phyloP scores from a whole-genome alignment of 73 alveolate genomes.

The Paramecium sonneborni region DNA sequence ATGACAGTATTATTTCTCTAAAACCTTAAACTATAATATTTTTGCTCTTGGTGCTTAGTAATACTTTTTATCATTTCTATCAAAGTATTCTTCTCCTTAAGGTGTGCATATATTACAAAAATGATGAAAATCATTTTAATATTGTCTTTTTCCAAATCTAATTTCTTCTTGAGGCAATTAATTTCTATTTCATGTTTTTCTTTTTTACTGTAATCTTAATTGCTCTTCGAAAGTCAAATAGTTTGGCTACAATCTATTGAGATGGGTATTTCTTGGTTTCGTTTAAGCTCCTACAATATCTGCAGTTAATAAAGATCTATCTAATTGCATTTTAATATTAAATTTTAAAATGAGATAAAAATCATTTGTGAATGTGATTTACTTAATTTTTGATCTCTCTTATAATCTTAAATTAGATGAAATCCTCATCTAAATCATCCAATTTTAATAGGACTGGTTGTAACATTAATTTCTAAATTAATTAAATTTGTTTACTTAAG shows the following conservation, averaged over 20 bases:
- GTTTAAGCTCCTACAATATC: constrained; percentile 47
- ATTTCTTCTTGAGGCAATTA: background rate
- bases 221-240: background rate
- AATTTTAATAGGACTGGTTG: background rate
- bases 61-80: background rate
- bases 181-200: background rate
- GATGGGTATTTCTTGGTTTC: background rate
- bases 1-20: background rate
- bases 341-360: background rate
- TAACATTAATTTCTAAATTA: background rate
- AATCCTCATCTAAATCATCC: background rate
- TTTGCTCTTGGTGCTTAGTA: background rate
- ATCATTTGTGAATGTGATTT: background rate
- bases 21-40: background rate
- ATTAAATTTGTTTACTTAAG: background rate
- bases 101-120: background rate
- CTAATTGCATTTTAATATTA: background rate
- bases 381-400: background rate
- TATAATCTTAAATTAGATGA: background rate
- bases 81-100: background rate
- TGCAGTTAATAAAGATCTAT: constrained; percentile 39
- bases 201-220: background rate
- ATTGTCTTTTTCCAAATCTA: constrained; percentile 22
- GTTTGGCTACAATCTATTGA: constrained; percentile 35
- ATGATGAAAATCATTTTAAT: constrained; percentile 51